phyloP scores from a whole-genome alignment of 1,139 yeast genomes.

The Candida tropicalis region DNA sequence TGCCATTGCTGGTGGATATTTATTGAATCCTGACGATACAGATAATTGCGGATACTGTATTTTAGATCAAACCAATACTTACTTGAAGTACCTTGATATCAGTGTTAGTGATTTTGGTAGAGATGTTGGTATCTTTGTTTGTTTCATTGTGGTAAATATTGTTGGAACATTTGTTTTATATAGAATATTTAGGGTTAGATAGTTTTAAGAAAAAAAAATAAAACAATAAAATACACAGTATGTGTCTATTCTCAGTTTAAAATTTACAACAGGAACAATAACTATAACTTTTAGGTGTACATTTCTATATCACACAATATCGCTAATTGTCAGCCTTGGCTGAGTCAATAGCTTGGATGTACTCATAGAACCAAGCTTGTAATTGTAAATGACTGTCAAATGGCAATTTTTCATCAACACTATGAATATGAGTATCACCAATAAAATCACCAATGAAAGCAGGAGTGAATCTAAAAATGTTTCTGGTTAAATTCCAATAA shows the following conservation, averaged over 20 bases:
- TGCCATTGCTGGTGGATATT: constrained; percentile 49
- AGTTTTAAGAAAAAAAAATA: background rate
- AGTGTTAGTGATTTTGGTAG: constrained; percentile 61
- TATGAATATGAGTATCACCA: constrained; percentile 31
- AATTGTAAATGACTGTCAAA: constrained; percentile 44
- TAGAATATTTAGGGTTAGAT: constrained; percentile 70
- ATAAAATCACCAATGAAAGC: constrained; percentile 21
- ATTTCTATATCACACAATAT: no score
- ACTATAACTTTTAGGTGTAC: no score
- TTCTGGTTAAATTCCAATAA: constrained; percentile 73
- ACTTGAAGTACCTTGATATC: constrained; percentile 45
- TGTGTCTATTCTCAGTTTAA: no score
- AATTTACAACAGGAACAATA: no score
- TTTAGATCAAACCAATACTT: constrained; percentile 51
- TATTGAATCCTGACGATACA: constrained; percentile 43
- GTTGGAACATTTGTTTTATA: constrained; percentile 56
- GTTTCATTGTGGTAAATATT: constrained; percentile 54
- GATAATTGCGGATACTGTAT: constrained; percentile 57
- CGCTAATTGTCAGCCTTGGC: constrained; percentile 20
- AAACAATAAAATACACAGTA: no score
- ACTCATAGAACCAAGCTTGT: constrained; percentile 41
- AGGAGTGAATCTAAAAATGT: constrained; percentile 71
- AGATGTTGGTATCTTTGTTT: constrained; percentile 61
- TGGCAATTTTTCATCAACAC: constrained; percentile 42
- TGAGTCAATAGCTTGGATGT: constrained; percentile 27